phyloP scores from a whole-genome alignment of 2,329 filamentous ascomycete genomes.

The Sclerotinia trifoliorum region DNA sequence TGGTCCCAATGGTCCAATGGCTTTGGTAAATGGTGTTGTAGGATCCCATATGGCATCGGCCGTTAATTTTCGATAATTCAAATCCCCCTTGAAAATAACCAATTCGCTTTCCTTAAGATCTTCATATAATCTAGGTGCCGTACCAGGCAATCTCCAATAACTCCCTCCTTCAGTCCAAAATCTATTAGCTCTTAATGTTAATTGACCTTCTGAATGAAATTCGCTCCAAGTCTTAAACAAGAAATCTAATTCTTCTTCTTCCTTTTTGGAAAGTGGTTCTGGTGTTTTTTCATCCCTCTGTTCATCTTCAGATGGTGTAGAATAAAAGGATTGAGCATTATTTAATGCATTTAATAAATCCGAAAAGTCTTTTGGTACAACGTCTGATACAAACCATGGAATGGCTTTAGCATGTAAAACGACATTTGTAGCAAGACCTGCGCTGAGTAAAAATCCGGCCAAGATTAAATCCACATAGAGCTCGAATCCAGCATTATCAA shows the following conservation, averaged over 20 bases:
- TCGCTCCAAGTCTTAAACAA: conserved; percentile 79
- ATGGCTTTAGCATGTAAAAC: conserved; percentile 92
- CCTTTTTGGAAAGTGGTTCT: conserved; percentile 62
- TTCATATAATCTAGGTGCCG: conserved; percentile 65
- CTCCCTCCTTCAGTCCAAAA: conserved; percentile 91
- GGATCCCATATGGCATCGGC: conserved; percentile 84
- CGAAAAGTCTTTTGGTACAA: conserved; percentile 80
- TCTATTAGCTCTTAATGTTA: conserved; percentile 76
- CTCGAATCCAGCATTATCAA: conserved; percentile 97
- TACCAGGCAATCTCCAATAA: conserved; percentile 80
- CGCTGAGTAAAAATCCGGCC: conserved; percentile 81
- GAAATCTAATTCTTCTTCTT: conserved; percentile 66
- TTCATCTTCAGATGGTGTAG: conserved; percentile 68
- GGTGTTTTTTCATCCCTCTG: conserved; percentile 56
- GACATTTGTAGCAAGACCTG: conserved; percentile 80
- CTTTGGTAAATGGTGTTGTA: conserved; percentile 79
- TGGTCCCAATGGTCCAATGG: conserved; percentile 81
- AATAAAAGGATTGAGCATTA: conserved; percentile 75
- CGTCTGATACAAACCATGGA: conserved; percentile 98
- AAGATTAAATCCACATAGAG: conserved; percentile 93
- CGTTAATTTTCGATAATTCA: conserved; percentile 93
- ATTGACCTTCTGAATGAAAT: conserved; percentile 78
- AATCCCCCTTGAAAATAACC: conserved; percentile 93
- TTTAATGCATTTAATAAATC: conserved; percentile 80
- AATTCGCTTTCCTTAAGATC: conserved; percentile 83